Evolutionary conservation across 352 stramenopile genomes (phyloP), one percentile per base, ranked within the genome.

Genomic region (Globisporangium perplexum): DNA sequence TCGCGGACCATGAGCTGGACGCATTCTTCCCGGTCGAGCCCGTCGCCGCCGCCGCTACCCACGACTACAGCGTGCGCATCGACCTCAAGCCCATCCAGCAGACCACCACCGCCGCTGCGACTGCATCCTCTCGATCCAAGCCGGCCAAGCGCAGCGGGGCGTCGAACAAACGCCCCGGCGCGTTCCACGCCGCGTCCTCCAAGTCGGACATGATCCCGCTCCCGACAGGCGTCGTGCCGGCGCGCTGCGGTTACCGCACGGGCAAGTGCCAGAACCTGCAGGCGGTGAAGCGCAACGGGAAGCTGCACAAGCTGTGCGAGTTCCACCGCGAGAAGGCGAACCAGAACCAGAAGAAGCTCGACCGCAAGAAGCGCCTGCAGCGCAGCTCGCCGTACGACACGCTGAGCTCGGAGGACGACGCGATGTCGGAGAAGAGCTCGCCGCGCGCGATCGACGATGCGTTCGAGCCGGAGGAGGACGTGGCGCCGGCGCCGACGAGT

Each of bases 341-440:
- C 66, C 65, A 84, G 52, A 92, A 90, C 66, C 82, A 92, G 59
- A 90, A 90, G 68, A 92, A 92, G 59, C 68, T 92, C 50, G 82
- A 92, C 62, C 78, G 78, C 57, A 92, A 92, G 75, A 92, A 92
- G 71, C 78, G 81, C 8, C 45, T 88, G 53, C 64, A 83, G 57
- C 78, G 77, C 28, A 62, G 53, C 36, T 71, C 73, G 26, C 65
- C 74, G 17, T 87, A 71, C 59, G 67, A 65, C 24, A 57, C 58
- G 35, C 55, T 71, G 43, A 69, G 63, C 22, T 77, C 66, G 18
- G 60, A 83, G 41, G 69, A 84, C 24, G 62, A 88, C 47, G 28
- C 30, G 1, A 39, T 56, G 52, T 68, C 62, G 30, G 59, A 70
- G 11, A 65, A 73, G 22, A 43, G 43, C 18, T 86, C 75, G 6